Base-by-base conservation (phyloP, 2,329 filamentous ascomycete genomes). In the Mycogone perniciosa region DNA sequence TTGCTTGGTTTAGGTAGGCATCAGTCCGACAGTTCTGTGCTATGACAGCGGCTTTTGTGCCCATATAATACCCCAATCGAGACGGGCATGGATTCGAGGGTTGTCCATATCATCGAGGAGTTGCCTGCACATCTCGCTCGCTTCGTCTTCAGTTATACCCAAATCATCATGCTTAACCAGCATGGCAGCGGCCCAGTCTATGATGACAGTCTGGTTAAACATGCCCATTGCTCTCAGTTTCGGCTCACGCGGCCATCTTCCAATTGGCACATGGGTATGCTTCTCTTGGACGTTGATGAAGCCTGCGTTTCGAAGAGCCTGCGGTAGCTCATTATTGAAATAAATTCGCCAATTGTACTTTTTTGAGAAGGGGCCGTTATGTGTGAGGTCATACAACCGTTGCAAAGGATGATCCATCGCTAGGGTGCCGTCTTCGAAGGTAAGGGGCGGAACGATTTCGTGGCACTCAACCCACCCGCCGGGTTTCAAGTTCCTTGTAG, bases 391-490 rank as follows among this genome's bases (percentile, higher is more conserved):
- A 50, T 69, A 69, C 20, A 72, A 57, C 4, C 48, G 57, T 35
- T 68, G 64, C 34, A 67, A 56, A 4, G 66, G 65, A 42, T 70
- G 64, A 6, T 62, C 55, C 9, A 56, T 50, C 4, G 54, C 55
- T n/a, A 51, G 55, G 11, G 57, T 61, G 31, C 59, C 62, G 48
- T 72, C 69, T 30, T 64, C 61, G 11, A 62, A 67, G 33, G 61
- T 60, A 13, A 70, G 58, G 40, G 61, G 56, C 5, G 64, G 61
- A 8, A 66, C 53, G 29, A 65, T 54, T 38, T 72, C 68, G 52
- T 71, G 67, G 20, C 68, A 63, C 47, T 72, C 69, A 43, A 72
- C 58, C 68, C 69, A 72, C 7, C 67, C 68, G n/a, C 69, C 68
- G 9, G 67, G 65, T 46, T 61, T 64, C 11, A 70, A 50, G 11